Evolutionary conservation across 1,284 basidiomycete species (phyloP).

Genomic region (Sporisorium iseilematis-ciliati): DNA sequence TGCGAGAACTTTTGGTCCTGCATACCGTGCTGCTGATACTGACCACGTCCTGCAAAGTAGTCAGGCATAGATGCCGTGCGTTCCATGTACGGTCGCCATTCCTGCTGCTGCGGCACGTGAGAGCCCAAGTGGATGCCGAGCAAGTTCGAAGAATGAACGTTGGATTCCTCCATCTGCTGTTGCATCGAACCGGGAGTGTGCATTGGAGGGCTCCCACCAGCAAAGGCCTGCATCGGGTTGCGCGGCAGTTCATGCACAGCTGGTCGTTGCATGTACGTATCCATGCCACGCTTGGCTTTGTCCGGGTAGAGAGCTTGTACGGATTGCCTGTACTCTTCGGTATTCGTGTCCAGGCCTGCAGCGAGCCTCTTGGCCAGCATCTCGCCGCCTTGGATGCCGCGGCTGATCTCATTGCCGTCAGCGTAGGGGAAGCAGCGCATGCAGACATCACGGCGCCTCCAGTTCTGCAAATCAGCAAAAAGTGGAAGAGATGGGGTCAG

Average conservation of each 20-base stretch:
- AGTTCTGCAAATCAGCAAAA: conserved; percentile 71
- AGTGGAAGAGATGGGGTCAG: background rate
- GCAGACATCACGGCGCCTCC: conserved; percentile 86
- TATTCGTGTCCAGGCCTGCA: conserved; percentile 39
- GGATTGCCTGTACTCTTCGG: conserved; percentile 40
- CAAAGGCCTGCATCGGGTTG: conserved; percentile 22
- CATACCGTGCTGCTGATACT: conserved; percentile 4
- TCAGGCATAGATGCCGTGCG: background rate
- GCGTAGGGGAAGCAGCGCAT: conserved; percentile 82
- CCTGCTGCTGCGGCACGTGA: conserved; percentile 13
- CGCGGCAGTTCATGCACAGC: conserved; percentile 16
- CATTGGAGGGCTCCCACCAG: background rate
- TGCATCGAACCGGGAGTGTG: background rate
- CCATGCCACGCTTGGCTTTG: conserved; percentile 14
- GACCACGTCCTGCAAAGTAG: background rate
- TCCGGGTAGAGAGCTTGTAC: conserved; percentile 38
- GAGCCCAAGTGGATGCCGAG: conserved; percentile 28
- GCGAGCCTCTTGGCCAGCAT: conserved; percentile 43
- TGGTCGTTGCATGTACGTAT: conserved; percentile 13
- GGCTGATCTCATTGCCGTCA: conserved; percentile 51
- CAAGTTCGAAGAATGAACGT: conserved; percentile 7
- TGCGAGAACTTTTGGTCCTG: background rate
- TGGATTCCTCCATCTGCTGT: background rate
- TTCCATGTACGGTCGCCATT: conserved; percentile 19
- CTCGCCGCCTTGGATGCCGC: conserved; percentile 42